These are phyloP conservation scores for Astrocystis sublimbata DNA, from an alignment of 495 filamentous ascomycete species.

Conservation along the genomic window DNA sequence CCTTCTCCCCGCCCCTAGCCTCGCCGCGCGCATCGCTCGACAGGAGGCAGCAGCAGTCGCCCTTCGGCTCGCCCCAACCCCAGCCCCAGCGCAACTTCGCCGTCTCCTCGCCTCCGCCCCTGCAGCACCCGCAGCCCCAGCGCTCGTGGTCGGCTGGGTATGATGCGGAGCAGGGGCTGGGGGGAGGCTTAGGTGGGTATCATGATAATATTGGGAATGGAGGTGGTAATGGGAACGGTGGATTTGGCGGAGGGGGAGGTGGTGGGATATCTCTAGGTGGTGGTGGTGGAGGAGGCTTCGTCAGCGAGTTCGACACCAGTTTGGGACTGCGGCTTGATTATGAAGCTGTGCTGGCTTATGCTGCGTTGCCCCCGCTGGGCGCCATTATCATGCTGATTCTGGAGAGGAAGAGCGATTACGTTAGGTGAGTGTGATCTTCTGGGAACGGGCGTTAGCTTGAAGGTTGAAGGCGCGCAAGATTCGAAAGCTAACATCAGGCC, in stretches of 20 bases:
- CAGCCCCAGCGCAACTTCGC: conserved; percentile 35
- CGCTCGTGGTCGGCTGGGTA: conserved; percentile 43
- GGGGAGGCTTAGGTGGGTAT: no score
- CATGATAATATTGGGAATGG: no score
- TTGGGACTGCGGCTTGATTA: conserved; percentile 69
- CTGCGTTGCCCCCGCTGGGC: conserved; percentile 83
- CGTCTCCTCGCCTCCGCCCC: conserved; percentile 44
- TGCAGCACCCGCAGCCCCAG: conserved; percentile 53
- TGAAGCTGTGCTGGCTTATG: conserved; percentile 89
- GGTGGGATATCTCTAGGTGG: no score
- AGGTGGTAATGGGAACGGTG: not conserved
- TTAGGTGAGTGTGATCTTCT: conserved; percentile 69
- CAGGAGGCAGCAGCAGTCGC: not conserved
- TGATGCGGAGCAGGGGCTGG: conserved; percentile 12
- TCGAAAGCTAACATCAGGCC: not conserved
- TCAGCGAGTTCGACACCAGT: conserved; percentile 69
- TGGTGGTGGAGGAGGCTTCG: conserved; percentile 18
- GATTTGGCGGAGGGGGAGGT: conserved; percentile 8
- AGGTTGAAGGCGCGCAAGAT: not conserved
- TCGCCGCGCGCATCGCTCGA: conserved; percentile 27
- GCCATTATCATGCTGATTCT: conserved; percentile 79
- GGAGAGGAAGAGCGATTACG: conserved; percentile 96
- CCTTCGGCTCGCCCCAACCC: conserved; percentile 22
- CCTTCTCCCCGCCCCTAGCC: conserved; percentile 63
- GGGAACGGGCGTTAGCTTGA: no score